Conservation (phyloP, 208 protist genomes). For the Phytomonas francai region DNA sequence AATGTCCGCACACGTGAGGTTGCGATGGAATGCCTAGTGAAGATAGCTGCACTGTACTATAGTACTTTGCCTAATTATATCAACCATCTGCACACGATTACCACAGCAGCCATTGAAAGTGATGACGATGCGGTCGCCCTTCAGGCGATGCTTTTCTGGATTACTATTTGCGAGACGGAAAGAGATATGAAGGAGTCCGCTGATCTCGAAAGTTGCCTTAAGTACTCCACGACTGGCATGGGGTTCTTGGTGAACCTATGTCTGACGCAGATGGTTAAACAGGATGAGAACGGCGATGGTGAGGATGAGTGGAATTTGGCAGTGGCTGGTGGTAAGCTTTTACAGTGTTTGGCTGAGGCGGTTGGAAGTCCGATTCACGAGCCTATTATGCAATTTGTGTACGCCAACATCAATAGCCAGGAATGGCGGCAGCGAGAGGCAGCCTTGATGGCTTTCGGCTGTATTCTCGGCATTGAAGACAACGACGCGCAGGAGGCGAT, state of each 20-base stretch:
- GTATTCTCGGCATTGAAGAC: slow-evolving; percentile 93
- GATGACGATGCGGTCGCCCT: slow-evolving; percentile 89
- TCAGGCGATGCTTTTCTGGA: slow-evolving; percentile 97
- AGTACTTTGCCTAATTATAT: slow-evolving; percentile 91
- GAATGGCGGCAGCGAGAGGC: slow-evolving; percentile 95
- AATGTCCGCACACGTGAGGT: slow-evolving; percentile 58
- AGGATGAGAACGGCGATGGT: slow-evolving; percentile 87
- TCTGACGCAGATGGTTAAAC: slow-evolving; percentile 74
- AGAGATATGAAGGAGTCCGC: slow-evolving; percentile 62
- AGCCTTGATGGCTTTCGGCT: slow-evolving; percentile 93
- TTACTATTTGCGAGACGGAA: slow-evolving; percentile 94
- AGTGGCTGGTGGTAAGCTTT: slow-evolving; percentile 87
- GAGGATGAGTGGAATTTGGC: slow-evolving; percentile 94
- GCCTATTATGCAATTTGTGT: slow-evolving; percentile 92
- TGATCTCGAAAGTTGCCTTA: slow-evolving; percentile 30
- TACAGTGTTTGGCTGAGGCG: slow-evolving; percentile 81
- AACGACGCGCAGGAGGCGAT: slow-evolving; percentile 44
- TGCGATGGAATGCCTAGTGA: slow-evolving; percentile 92
- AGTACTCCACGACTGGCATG: slow-evolving; percentile 84
- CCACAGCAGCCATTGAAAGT: slow-evolving; percentile 80
- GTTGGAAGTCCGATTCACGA: slow-evolving; percentile 62
- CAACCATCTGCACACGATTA: slow-evolving; percentile 77
- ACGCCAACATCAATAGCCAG: slow-evolving; percentile 77
- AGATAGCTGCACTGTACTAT: slow-evolving; percentile 95
- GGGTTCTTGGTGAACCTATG: slow-evolving; percentile 84